Evolutionary conservation across 2,329 filamentous ascomycete species (phyloP), one percentile per base, ranked within the genome.

Genomic region (Phaeosphaeria sp.): DNA sequence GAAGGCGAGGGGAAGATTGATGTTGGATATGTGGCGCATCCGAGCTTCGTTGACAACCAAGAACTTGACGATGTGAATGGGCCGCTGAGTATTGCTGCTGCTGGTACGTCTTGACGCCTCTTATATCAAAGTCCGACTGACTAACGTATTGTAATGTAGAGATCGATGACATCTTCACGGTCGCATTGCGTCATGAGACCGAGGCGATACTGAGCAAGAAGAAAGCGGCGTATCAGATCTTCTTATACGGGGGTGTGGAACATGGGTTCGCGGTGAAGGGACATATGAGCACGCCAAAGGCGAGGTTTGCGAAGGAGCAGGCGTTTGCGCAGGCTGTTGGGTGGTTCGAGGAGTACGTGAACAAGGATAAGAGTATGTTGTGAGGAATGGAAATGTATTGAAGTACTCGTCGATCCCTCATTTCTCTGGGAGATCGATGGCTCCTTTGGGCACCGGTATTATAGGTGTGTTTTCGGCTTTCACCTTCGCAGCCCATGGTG

Each of bases 201-300:
- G 89, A 91, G 74, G 82, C 82, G 24, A 83, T 89, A 25, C 81
- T 92, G 44, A 71, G 74, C 30, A 77, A 82, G 51, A 83, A 82
- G 25, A 78, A 76, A 2, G 76, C 82, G 7, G 85, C 86, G 21
- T 95, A 91, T 78, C 91, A 96, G 79, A 89, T 95, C 74, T 91
- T 84, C 75, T 81, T 96, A 8, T 95, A 86, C 81, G 87, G 86
- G 2, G 86, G 87, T 53, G 87, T 91, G 27, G 77, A 78, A 54
- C 92, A 96, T 75, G 92, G 92, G 0, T 96, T 95, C 69, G 83
- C 88, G 8, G 88, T 93, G 2, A 86, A 91, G 54, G 83, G 82
- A 25, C 90, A 95, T 72, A 57, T 84, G 30, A 83, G 69, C 59
- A 83, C 87, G 61, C 83, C 83, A 74, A 63, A 80, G 46, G 76